Evolutionary conservation across 1,284 basidiomycete genomes (phyloP).

Genomic region (Cutaneotrichosporon curvatum): DNA sequence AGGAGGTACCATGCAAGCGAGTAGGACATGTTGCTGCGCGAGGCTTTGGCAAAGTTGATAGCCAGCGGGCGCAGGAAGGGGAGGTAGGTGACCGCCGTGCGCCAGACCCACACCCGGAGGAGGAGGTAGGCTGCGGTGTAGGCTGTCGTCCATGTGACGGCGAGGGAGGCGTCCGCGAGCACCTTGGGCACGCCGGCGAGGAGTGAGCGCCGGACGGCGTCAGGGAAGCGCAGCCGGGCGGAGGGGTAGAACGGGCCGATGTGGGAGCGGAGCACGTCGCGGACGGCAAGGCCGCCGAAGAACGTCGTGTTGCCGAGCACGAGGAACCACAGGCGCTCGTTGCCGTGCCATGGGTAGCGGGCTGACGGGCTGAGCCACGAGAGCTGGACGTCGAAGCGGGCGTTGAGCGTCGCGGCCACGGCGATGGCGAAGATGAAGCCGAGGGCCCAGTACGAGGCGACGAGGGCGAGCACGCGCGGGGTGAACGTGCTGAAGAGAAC

Average conservation of each 20-base stretch:
- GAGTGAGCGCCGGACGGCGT: conserved; percentile 16
- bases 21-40: conserved; percentile 22
- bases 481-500: conserved; percentile 21
- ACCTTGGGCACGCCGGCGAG: too few relatives aligned
- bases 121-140: conserved; percentile 19
- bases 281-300: conserved; percentile 19
- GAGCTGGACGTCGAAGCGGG: conserved; percentile 13
- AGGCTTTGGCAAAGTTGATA: conserved; percentile 33
- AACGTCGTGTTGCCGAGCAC: conserved; percentile 25
- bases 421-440: conserved; percentile 17
- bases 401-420: conserved; percentile 14
- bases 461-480: conserved; percentile 15
- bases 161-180: not conserved
- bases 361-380: conserved; percentile 18
- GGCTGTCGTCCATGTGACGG: conserved; percentile 2
- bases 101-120: conserved; percentile 14
- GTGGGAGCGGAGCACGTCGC: conserved; percentile 23
- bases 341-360: conserved; percentile 40
- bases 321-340: conserved; percentile 42
- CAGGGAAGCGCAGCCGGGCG: conserved; percentile 16
- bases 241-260: conserved; percentile 29
- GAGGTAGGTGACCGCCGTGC: conserved; percentile 13
- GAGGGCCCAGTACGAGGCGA: conserved; percentile 20
- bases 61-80: conserved; percentile 29
- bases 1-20: conserved; percentile 25